Conservation (phyloP, 2,329 filamentous ascomycete species). For the Xenoacremonium recifei region DNA sequence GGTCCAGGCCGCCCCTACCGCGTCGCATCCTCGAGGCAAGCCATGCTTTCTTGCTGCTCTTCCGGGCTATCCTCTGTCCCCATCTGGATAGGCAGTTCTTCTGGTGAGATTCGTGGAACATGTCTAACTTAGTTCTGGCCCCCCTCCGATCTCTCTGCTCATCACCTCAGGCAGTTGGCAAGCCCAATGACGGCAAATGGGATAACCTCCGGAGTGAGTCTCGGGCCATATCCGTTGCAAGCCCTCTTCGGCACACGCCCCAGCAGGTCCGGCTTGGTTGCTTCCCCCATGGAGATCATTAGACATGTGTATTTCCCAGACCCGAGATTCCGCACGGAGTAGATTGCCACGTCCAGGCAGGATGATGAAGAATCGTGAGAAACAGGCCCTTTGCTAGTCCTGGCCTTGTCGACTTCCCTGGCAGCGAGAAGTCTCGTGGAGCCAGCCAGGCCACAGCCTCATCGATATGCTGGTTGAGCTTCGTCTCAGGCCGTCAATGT, state of each 20-base stretch:
- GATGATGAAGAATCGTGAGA: too few species aligned
- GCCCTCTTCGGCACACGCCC: conserved; percentile 2
- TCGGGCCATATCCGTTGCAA: conserved; percentile 4
- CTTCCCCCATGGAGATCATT: neutral
- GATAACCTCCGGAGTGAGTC: conserved; percentile 2
- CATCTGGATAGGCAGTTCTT: too few species aligned
- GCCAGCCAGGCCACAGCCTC: too few species aligned
- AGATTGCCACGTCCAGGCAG: too few species aligned
- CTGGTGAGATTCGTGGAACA: conserved; percentile 1
- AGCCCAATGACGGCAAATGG: conserved; percentile 10
- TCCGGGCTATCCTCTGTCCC: conserved; percentile 10
- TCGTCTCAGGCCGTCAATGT: neutral
- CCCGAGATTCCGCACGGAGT: too few species aligned
- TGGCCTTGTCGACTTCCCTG: too few species aligned
- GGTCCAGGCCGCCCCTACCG: conserved; percentile 1
- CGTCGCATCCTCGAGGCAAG: conserved; percentile 7
- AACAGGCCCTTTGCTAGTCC: too few species aligned
- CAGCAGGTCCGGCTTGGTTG: neutral
- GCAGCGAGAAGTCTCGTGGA: too few species aligned
- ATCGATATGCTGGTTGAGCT: neutral
- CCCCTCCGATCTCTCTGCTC: conserved; percentile 3
- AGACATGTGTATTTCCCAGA: too few species aligned
- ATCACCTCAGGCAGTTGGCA: neutral
- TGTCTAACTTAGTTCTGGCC: conserved; percentile 1
- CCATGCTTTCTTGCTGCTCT: conserved; percentile 13